These are phyloP conservation scores for Fusarium nisikadoi DNA, from an alignment of 2,329 filamentous ascomycete genomes.

Conservation along the genomic window DNA sequence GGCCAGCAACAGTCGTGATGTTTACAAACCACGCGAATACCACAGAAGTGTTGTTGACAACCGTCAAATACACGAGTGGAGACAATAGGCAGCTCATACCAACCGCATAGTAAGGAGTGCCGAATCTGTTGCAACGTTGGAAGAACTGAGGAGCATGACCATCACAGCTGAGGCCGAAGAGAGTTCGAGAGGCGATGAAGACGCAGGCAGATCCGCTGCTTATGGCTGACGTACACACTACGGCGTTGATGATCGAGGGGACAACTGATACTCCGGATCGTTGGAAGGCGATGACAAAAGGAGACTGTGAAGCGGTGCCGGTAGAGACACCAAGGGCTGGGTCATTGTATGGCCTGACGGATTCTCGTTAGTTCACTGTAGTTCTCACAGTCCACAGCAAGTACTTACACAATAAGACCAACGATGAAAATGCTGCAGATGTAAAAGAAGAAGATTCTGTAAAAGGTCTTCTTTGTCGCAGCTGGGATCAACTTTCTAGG, in stretches of 20 bases:
- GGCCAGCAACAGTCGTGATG: neutral
- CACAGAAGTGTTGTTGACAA: neutral
- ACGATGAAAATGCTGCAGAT: neutral
- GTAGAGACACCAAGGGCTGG: neutral
- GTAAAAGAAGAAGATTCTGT: neutral
- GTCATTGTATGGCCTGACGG: neutral
- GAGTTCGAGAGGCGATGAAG: neutral
- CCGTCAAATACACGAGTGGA: rapidly evolving
- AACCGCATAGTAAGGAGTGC: neutral
- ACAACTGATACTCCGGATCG: neutral
- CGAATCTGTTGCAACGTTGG: neutral
- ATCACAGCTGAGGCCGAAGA: neutral
- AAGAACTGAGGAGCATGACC: neutral
- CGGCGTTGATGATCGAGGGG: neutral
- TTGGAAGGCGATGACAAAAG: neutral
- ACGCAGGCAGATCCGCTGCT: neutral
- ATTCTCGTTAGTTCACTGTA: rapidly evolving
- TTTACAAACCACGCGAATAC: neutral
- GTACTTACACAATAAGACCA: neutral
- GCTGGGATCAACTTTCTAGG: neutral
- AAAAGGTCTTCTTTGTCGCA: constrained; percentile 1
- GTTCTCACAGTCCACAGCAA: rapidly evolving
- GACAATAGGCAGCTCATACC: neutral
- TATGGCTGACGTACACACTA: neutral
- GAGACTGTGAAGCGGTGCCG: neutral